Percentiles rank a stretch among this genome's conserved stretches.
phyloP scores from a whole-genome alignment of 495 filamentous ascomycete species.

The Aspergillus kassunensis region DNA sequence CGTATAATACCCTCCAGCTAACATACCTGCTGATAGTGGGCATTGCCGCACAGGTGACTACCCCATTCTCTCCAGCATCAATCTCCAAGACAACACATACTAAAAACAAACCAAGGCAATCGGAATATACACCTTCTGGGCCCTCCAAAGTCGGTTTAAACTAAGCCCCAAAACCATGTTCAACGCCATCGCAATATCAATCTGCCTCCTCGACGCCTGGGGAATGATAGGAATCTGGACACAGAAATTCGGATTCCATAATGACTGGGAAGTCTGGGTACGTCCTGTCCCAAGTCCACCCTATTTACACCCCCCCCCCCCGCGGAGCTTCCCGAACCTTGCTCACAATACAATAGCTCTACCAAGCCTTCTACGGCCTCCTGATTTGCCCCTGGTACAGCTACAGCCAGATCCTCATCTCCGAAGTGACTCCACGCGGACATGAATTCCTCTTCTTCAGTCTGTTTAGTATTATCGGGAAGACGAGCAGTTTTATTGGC shows the following conservation, averaged over 20 bases:
- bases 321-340: too few species aligned
- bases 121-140: conserved; percentile 61
- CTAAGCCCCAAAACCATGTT: conserved; percentile 62
- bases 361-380: conserved; percentile 61
- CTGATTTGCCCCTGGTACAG: conserved; percentile 68
- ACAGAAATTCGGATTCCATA: conserved; percentile 56
- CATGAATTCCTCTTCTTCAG: conserved; percentile 66
- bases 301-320: too few species aligned
- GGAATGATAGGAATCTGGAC: conserved; percentile 68
- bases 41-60: conserved; percentile 51
- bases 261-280: conserved; percentile 60
- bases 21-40: conserved; percentile 63
- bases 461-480: conserved; percentile 62
- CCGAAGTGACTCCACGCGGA: conserved; percentile 59
- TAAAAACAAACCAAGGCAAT: conserved; percentile 32
- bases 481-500: conserved; percentile 61
- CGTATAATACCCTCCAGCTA: conserved; percentile 56
- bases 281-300: too few species aligned
- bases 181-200: conserved; percentile 51
- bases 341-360: conserved; percentile 14
- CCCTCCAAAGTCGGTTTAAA: conserved; percentile 47
- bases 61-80: neutral
- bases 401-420: conserved; percentile 66
- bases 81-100: neutral
- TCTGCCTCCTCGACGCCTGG: conserved; percentile 59